Percentiles rank a stretch among this genome's conserved stretches.
Conservation (phyloP, 1,284 basidiomycete genomes). For the Boletus albobrunnescens region DNA sequence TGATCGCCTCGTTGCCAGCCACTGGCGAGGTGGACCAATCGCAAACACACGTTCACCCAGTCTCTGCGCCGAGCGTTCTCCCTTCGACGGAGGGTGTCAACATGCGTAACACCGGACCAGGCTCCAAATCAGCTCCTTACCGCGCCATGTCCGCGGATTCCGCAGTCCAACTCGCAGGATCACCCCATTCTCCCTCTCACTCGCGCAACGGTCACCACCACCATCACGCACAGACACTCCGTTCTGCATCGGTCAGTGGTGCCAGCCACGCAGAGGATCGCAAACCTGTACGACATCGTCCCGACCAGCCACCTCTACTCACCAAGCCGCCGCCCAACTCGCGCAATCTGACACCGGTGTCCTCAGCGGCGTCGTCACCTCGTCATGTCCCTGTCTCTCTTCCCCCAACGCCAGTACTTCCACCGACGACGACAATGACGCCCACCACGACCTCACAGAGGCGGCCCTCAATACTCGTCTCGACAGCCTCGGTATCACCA, state of each 20-base stretch:
- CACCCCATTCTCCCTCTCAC: constrained; percentile 27
- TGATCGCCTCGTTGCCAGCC: constrained; percentile 27
- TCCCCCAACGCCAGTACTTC: constrained; percentile 39
- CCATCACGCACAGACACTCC: constrained; percentile 8
- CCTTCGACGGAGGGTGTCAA: constrained; percentile 25
- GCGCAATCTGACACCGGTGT: constrained; percentile 47
- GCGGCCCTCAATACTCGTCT: constrained; percentile 30
- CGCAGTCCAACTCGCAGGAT: not conserved
- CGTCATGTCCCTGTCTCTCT: constrained; percentile 41
- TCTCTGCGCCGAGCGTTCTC: constrained; percentile 43
- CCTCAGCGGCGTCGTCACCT: constrained; percentile 61
- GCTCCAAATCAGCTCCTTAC: constrained; percentile 25
- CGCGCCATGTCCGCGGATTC: constrained; percentile 29
- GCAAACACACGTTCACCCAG: constrained; percentile 36
- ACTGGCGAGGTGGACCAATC: constrained; percentile 19
- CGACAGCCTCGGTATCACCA: constrained; percentile 8
- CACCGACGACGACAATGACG: constrained; percentile 36
- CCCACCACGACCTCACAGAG: constrained; percentile 24
- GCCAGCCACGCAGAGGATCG: constrained; percentile 12
- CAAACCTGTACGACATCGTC: constrained; percentile 21
- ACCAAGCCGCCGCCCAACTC: constrained; percentile 33
- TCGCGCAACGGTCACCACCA: constrained; percentile 15
- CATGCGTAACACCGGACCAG: constrained; percentile 6
- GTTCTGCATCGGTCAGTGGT: constrained; percentile 17
- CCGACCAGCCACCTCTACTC: constrained; percentile 16